Evolutionary conservation across 768 basidiomycete species (phyloP).

Genomic region (Boletus tomentosulus): DNA sequence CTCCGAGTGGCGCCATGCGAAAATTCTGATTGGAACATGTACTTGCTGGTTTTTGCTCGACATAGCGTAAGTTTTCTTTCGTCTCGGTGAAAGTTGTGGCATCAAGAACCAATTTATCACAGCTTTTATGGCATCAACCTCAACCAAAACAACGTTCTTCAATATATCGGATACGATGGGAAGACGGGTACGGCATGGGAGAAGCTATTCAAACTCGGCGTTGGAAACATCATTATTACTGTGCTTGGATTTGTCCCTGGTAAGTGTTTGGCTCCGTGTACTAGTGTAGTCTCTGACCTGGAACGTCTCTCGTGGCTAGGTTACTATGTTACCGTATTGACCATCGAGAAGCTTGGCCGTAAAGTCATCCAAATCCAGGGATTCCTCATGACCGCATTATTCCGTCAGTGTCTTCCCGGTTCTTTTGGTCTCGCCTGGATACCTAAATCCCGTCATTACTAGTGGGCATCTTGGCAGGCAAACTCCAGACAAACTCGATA

Average conservation of each 20-base stretch:
- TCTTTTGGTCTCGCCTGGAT: not conserved
- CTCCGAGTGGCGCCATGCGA: slow-evolving; percentile 66
- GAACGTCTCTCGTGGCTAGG: slow-evolving; percentile 34
- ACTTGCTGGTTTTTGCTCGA: slow-evolving; percentile 75
- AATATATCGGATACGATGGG: slow-evolving; percentile 68
- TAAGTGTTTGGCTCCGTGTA: slow-evolving; percentile 15
- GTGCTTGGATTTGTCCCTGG: slow-evolving; percentile 75
- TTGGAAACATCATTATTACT: slow-evolving; percentile 69
- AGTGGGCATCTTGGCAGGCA: slow-evolving; percentile 69
- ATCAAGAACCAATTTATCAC: not conserved
- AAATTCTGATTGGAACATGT: slow-evolving; percentile 63
- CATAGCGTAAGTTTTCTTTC: slow-evolving; percentile 45
- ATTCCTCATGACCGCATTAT: slow-evolving; percentile 65
- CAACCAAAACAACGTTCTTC: slow-evolving; percentile 75
- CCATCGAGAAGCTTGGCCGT: slow-evolving; percentile 69
- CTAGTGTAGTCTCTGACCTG: not conserved
- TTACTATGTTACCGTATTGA: slow-evolving; percentile 65
- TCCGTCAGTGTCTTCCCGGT: slow-evolving; percentile 39
- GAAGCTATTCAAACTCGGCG: slow-evolving; percentile 61
- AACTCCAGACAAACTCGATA: slow-evolving; percentile 44
- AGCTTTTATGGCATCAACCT: slow-evolving; percentile 76
- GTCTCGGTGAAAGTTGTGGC: not conserved
- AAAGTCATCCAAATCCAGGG: slow-evolving; percentile 76
- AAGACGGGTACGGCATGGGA: slow-evolving; percentile 54
- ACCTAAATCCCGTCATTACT: not conserved